Evolutionary conservation across 352 stramenopile genomes (phyloP), one percentile per base, ranked within the genome.

Genomic region (Globisporangium parvum): DNA sequence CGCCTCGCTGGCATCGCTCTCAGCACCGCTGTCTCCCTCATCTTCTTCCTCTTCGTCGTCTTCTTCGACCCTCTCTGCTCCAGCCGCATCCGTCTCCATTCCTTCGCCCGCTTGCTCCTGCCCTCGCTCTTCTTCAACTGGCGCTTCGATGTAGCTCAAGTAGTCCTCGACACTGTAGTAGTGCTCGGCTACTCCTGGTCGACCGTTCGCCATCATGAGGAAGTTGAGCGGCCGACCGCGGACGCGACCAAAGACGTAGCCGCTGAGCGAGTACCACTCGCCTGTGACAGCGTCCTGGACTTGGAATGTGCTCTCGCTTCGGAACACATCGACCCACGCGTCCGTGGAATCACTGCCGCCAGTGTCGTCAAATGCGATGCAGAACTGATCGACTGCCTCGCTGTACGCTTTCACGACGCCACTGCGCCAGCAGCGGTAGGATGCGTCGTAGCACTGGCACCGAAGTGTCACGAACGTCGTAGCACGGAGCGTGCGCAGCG

Each of bases 81-180:
- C 31, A 42, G 39, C 26, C 23, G 12, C 14, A 28, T 62, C 58
- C 8, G 54, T 40, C 39, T 62, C 58, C 11, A 55, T 40, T 31
- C 12, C 40, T 47, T 57, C 39, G 3, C 4, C 17, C 8, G 24
- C 4, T 9, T 31, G 15, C 18, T 53, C 39, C 23, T 20, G 15
- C 3, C 33, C 33, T 15, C 14, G 3, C 24, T 24, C 37, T 12
- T 41, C 51, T 6, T 54, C 44, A 11, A 65, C 53, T 1, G 31
- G 35, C 14, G 62, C 54, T 15, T 86, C 80, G 21, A 82, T 63
- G 42, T 82, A 86, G 52, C 70, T 72, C 39, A 91, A 48, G 62
- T 83, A 91, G 58, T 91, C 80, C 26, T 81, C 62, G 2, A 88
- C 65, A 39, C 65, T 71, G 53, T 84, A 87, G 63, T 78, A 86